Evolutionary conservation across 2,329 filamentous ascomycete species (phyloP), one percentile per base, ranked within the genome.

Genomic region (Aspergillus calidoustus): DNA sequence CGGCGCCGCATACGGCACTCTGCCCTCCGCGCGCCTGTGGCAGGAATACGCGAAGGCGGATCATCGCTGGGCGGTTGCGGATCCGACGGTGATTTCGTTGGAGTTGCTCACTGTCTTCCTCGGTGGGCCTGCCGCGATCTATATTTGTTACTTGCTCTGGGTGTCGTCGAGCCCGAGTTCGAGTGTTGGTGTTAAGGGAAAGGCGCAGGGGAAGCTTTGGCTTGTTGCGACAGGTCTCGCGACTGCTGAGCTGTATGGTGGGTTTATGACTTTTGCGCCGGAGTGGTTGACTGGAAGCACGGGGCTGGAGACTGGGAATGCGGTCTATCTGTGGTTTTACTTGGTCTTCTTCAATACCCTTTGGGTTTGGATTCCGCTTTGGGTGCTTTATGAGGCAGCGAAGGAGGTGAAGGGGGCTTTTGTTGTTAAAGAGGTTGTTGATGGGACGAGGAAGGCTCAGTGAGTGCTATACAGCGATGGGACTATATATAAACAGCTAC

Each of bases 31-130:
- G 50, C 78, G 81, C 53, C 73, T 89, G 62, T 89, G 87, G 87
- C 84, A 86, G 74, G 87, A 89, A 74, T 89, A 89, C 72, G 86
- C 85, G 5, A 87, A 87, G 72, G 87, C 87, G 22, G 87, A 89
- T 71, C 78, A 76, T 64, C 77, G 87, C 64, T 89, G 87, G 87
- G 84, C 82, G 9, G 83, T 80, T 7, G 82, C 82, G 9, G 87
- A 89, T 70, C 63, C 87, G 61, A 85, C 80, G 1, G 82, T 89
- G 41, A 81, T 89, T 52, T 83, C 81, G 48, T 70, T 89, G 61
- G 87, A 89, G 73, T 64, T 89, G 15, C 72, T 89, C 72, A 89
- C 87, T 0, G 86, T 89, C 1, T 79, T 84, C 38, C 73, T 87
- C 15, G 86, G 82, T 2, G 87, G 84, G 0, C 87, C 87, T 19